Conservation (phyloP, 1,284 basidiomycete genomes). For the Tylopilus sp. region DNA sequence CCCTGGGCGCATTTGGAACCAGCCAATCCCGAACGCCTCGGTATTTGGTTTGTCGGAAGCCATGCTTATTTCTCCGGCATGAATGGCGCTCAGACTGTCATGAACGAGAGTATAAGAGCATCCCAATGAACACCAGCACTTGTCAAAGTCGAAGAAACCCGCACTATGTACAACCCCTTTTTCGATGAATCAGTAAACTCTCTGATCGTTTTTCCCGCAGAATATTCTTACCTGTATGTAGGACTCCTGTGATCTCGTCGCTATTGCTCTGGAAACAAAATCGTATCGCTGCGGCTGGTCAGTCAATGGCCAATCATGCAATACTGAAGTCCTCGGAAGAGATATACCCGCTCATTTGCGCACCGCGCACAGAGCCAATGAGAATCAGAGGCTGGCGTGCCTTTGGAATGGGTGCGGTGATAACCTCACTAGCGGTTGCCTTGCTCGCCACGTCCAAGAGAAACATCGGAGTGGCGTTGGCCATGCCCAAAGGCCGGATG, state of each 20-base stretch:
- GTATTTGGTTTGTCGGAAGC: constrained; percentile 28
- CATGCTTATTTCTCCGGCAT: constrained; percentile 23
- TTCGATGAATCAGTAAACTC: constrained; percentile 29
- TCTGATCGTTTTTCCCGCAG: not conserved
- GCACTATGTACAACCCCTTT: constrained; percentile 14
- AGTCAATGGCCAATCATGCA: constrained; percentile 21
- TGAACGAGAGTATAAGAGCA: too few relatives aligned
- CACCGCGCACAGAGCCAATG: constrained; percentile 16
- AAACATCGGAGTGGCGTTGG: constrained; percentile 33
- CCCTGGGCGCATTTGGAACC: not conserved
- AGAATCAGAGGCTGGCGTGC: constrained; percentile 16
- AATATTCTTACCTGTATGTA: constrained; percentile 5
- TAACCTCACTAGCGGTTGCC: constrained; percentile 20
- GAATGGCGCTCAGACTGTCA: constrained; percentile 1
- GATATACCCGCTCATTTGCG: constrained; percentile 34
- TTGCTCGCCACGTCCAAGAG: constrained; percentile 37
- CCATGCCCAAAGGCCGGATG: constrained; percentile 29
- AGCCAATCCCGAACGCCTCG: constrained; percentile 15
- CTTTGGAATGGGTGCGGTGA: constrained; percentile 28
- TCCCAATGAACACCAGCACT: not conserved
- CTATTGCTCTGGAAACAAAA: constrained; percentile 10
- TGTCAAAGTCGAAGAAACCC: not conserved
- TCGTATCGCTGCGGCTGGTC: constrained; percentile 21
- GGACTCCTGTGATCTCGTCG: constrained; percentile 26
- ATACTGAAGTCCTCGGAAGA: constrained; percentile 12